phyloP scores from a whole-genome alignment of 305 asterid species.

The Nicotiana rustica region DNA sequence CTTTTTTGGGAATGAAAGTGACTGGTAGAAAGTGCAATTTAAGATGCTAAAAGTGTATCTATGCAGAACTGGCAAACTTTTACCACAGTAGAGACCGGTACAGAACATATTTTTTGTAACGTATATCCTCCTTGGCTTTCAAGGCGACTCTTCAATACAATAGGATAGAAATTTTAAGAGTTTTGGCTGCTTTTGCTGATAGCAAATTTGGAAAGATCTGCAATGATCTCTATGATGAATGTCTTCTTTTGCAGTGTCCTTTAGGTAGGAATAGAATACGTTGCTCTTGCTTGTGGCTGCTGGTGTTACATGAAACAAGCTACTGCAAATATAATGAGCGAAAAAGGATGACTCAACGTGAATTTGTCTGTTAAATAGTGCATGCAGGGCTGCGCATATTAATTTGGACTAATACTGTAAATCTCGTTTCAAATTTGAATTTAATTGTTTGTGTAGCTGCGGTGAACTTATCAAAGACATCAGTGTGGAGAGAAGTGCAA shows the following conservation, averaged over 20 bases:
- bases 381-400: neutral
- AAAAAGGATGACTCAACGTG: neutral
- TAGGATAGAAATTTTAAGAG: neutral
- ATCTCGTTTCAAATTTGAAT: neutral
- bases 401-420: neutral
- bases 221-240: neutral
- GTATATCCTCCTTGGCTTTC: slow-evolving; percentile 18
- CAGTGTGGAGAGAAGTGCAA: slow-evolving; percentile 13
- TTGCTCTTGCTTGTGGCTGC: neutral
- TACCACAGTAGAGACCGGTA: neutral
- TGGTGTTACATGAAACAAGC: slow-evolving; percentile 9
- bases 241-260: slow-evolving; percentile 9
- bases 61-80: slow-evolving; percentile 6
- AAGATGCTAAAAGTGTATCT: slow-evolving; percentile 20
- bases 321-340: neutral
- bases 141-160: neutral
- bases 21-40: neutral
- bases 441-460: neutral
- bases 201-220: neutral
- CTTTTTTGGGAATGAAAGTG: neutral
- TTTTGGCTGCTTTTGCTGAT: slow-evolving; percentile 26
- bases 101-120: neutral
- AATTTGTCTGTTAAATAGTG: slow-evolving; percentile 3
- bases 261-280: slow-evolving; percentile 9
- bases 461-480: neutral